Base-by-base conservation (phyloP, 371 early-diverging fungal genomes). In the Apophysomyces sp. region DNA sequence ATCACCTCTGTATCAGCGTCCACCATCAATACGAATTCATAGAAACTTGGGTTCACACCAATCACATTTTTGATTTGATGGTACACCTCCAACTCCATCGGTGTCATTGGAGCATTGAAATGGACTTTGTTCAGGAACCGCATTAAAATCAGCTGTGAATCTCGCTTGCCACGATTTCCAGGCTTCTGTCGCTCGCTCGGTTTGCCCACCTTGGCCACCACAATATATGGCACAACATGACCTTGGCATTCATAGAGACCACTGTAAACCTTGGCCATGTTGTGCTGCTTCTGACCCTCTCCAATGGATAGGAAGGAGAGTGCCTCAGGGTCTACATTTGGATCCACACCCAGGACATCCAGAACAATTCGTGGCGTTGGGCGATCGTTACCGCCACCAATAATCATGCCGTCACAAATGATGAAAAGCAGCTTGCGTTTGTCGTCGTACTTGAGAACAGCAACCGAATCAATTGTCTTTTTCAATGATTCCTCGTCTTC, bases 91-190 rank as follows among this genome's bases (percentile, higher is more conserved):
- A 89, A 82, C 74, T 95, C 95, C 31, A 94, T 77, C 30, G 93
- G 91, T 15, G 88, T 82, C 88, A 94, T 87, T 54, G 91, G 84
- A 30, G 68, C 39, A 71, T 91, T 87, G 68, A 90, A 93, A 71
- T 95, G 93, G 18, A 98, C 90, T 58, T 92, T 89, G 74, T 92
- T 90, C 68, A 98, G 89, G 87, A 95, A 99, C 52, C 88, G 81
- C 98, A 99, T 97, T 66, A 92, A 84, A 53, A 99, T 82, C 74
- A 99, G 83, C 80, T 99, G 98, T 60, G 95, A 92, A 77, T 98
- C 99, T 65, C 99, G 90, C 82, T 98, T 98, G 65, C 99, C 99
- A 56, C 99, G 85, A 74, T 98, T 98, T 16, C 95, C 96, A 8
- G 92, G 85, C 70, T 87, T 90, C 65, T 71, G 59, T 36, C 83